Evolutionary conservation across 352 stramenopile genomes (phyloP), one percentile per base, ranked within the genome.

Genomic region (Globisporangium spiculum): DNA sequence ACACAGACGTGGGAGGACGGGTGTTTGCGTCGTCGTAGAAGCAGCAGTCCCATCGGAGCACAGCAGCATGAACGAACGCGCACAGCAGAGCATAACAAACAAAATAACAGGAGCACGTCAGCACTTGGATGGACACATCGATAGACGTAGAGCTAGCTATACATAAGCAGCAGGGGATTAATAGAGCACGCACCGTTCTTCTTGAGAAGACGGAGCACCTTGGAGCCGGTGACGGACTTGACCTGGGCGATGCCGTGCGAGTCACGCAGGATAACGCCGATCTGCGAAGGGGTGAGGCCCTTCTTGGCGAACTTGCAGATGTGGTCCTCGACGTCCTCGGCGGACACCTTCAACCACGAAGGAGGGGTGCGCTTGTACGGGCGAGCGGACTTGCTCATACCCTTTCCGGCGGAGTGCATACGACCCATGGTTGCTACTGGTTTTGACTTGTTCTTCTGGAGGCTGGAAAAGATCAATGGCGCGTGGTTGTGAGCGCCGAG

Each of bases 261-360:
- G 86, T 99, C 98, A 96, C 98, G 96, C 59, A 99, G 93, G 79
- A 99, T 99, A 70, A 99, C 98, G 89, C 98, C 98, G 78, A 99
- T 99, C 88, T 99, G 97, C 76, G 88, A 96, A 4, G 88, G 88
- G 56, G 90, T 96, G 22, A 99, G 85, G 80, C 98, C 97, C 91
- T 99, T 99, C 92, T 99, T 99, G 77, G 98, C 97, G 69, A 99
- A 97, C 88, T 99, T 99, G 97, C 97, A 99, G 64, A 99, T 97
- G 72, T 99, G 96, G 65, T 99, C 96, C 78, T 99, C 97, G 32
- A 99, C 97, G 77, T 99, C 97, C 63, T 93, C 83, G 44, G 96
- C 44, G 62, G 95, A 96, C 72, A 98, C 91, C 89, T 99, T 99
- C 68, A 98, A 89, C 98, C 98, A 99, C 73, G 96, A 99, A 58